phyloP scores from a whole-genome alignment of 768 basidiomycete species.

The Tulasnella sp. region DNA sequence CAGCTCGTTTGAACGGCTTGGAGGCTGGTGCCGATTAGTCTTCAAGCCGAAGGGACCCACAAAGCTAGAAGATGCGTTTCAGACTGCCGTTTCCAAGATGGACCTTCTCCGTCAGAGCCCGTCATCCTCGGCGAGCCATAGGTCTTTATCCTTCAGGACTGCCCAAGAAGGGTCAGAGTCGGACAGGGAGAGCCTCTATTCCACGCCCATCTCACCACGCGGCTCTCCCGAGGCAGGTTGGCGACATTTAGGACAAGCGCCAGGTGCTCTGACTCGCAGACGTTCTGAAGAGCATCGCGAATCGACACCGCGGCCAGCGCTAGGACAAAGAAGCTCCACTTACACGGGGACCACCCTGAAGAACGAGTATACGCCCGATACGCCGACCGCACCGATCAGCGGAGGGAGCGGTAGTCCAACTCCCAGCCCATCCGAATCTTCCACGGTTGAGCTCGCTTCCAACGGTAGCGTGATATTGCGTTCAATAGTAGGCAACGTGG shows the following conservation, averaged over 20 bases:
- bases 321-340: constrained; percentile 39
- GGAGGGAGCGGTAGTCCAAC: not conserved
- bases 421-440: not conserved
- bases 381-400: not conserved
- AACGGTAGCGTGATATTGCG: constrained; percentile 56
- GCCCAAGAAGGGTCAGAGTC: not conserved
- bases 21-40: constrained; percentile 79
- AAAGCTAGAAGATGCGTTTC: constrained; percentile 49
- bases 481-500: constrained; percentile 46
- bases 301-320: constrained; percentile 33
- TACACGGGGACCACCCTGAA: constrained; percentile 19
- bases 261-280: constrained; percentile 23
- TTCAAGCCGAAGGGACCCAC: constrained; percentile 85
- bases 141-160: not conserved
- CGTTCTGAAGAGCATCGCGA: constrained; percentile 37
- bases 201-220: not conserved
- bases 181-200: not conserved
- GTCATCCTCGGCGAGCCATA: not conserved
- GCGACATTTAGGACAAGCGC: not conserved
- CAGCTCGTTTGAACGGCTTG: constrained; percentile 61
- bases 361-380: not conserved
- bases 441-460: constrained; percentile 25
- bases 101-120: constrained; percentile 6
- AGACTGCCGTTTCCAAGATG: constrained; percentile 43
- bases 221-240: not conserved